phyloP scores from a whole-genome alignment of 768 basidiomycete genomes.

The Collybiopsis luxurians region DNA sequence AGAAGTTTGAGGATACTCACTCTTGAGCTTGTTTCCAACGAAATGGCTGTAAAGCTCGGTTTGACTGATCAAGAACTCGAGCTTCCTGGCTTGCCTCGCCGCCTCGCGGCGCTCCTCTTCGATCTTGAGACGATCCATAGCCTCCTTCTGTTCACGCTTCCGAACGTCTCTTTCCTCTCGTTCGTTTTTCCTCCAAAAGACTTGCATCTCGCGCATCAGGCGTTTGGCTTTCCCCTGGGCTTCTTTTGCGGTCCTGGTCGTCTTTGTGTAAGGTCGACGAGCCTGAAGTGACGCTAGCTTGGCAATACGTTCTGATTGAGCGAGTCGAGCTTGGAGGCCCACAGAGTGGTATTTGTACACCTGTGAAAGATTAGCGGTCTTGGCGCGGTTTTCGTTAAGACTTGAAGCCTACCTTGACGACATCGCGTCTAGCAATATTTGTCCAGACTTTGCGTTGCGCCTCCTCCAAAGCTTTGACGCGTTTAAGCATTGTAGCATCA shows the following conservation, averaged over 20 bases:
- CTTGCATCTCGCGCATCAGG: slow-evolving; percentile 92
- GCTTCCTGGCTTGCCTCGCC: slow-evolving; percentile 89
- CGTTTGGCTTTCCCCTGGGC: slow-evolving; percentile 82
- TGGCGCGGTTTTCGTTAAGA: neutral
- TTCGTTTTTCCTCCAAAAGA: slow-evolving; percentile 98
- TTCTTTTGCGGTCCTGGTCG: slow-evolving; percentile 79
- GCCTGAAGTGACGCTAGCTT: slow-evolving; percentile 75
- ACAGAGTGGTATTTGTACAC: slow-evolving; percentile 76
- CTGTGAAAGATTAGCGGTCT: slow-evolving; percentile 33
- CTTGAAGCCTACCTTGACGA: slow-evolving; percentile 64
- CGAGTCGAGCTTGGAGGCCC: slow-evolving; percentile 63
- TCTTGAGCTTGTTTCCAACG: slow-evolving; percentile 94
- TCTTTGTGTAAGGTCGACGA: slow-evolving; percentile 69
- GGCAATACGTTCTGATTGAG: slow-evolving; percentile 75
- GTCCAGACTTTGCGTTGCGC: slow-evolving; percentile 88
- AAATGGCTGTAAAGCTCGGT: slow-evolving; percentile 99
- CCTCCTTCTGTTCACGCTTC: slow-evolving; percentile 93
- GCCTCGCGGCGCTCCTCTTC: slow-evolving; percentile 95
- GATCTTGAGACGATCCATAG: slow-evolving; percentile 78
- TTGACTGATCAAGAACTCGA: slow-evolving; percentile 98
- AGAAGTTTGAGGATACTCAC: slow-evolving; percentile 38
- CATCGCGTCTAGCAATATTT: slow-evolving; percentile 80
- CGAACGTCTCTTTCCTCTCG: slow-evolving; percentile 92
- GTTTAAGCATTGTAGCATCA: slow-evolving; percentile 66
- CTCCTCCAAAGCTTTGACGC: slow-evolving; percentile 77